These are phyloP conservation scores for Vitis hybrid DNA, from an alignment of 177 flowering plant genomes.

Conservation along the genomic window DNA sequence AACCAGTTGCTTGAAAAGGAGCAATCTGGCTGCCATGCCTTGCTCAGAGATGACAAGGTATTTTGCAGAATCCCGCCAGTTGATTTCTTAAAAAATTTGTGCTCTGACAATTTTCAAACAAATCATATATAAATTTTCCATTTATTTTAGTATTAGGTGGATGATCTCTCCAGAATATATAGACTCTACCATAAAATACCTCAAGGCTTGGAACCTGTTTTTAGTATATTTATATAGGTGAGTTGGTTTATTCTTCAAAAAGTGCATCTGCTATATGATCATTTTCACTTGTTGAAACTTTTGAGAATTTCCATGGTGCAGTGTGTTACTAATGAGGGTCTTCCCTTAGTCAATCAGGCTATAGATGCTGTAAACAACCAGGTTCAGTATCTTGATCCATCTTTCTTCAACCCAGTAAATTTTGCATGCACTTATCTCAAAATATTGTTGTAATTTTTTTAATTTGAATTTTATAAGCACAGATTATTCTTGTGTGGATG, in stretches of 20 bases:
- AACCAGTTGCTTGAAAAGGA: slow-evolving; percentile 54
- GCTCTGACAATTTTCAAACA: not conserved
- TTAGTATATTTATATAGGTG: slow-evolving; percentile 33
- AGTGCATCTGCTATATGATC: not conserved
- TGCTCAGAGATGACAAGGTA: slow-evolving; percentile 45
- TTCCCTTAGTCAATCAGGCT: slow-evolving; percentile 29
- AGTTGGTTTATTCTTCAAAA: not conserved
- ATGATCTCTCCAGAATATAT: slow-evolving; percentile 30
- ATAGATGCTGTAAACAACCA: slow-evolving; percentile 36
- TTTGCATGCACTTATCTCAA: too few species aligned
- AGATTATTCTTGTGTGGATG: too few species aligned
- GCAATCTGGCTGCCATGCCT: slow-evolving; percentile 45
- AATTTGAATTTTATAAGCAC: too few species aligned
- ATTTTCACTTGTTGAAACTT: not conserved
- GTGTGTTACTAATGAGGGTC: slow-evolving; percentile 36
- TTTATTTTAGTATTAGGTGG: slow-evolving; percentile 23
- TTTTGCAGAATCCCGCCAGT: not conserved
- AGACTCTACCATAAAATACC: slow-evolving; percentile 26
- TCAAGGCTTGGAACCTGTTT: slow-evolving; percentile 30
- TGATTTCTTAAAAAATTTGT: too few species aligned
- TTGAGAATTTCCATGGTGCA: slow-evolving; percentile 8
- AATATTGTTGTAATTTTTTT: too few species aligned
- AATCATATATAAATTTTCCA: too few species aligned
- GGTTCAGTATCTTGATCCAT: not conserved
- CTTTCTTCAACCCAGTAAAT: too few species aligned